A percentile compares a stretch with the other conserved stretches of the same genome.
Evolutionary conservation across 371 early-diverging fungal species (phyloP).

Genomic region (Funneliformis caledonium): DNA sequence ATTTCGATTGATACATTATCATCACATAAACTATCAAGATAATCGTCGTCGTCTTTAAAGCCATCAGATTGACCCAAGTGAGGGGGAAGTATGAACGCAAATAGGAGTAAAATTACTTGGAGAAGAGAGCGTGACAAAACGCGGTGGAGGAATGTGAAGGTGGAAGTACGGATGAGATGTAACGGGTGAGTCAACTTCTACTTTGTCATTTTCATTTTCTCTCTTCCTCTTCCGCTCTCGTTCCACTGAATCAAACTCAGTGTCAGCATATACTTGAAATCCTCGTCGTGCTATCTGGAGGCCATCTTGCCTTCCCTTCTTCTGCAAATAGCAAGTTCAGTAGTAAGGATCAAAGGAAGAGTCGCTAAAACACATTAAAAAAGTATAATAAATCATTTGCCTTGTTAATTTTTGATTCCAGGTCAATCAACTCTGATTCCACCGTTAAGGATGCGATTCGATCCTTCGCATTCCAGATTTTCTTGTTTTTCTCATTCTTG

Average conservation of each 20-base stretch:
- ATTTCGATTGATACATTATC: too few relatives aligned
- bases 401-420: constrained; percentile 22
- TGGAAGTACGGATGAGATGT: too few relatives aligned
- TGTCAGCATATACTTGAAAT: constrained; percentile 29
- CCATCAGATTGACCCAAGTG: too few relatives aligned
- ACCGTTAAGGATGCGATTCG: constrained; percentile 20
- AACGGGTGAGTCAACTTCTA: too few relatives aligned
- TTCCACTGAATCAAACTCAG: constrained; percentile 34
- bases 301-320: not conserved
- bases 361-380: not conserved
- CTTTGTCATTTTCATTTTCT: not conserved
- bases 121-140: too few relatives aligned
- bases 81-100: too few relatives aligned
- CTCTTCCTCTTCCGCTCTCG: constrained; percentile 14
- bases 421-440: constrained; percentile 18
- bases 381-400: not conserved
- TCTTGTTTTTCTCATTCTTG: constrained; percentile 17
- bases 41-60: too few relatives aligned
- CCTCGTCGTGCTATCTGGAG: constrained; percentile 34
- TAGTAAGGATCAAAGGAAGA: not conserved
- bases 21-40: too few relatives aligned
- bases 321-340: constrained; percentile 18
- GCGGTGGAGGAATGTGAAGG: too few relatives aligned
- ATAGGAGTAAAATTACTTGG: too few relatives aligned
- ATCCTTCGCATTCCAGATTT: constrained; percentile 27